Base-by-base conservation (phyloP, 495 filamentous ascomycete species). In the Neurospora sp. region DNA sequence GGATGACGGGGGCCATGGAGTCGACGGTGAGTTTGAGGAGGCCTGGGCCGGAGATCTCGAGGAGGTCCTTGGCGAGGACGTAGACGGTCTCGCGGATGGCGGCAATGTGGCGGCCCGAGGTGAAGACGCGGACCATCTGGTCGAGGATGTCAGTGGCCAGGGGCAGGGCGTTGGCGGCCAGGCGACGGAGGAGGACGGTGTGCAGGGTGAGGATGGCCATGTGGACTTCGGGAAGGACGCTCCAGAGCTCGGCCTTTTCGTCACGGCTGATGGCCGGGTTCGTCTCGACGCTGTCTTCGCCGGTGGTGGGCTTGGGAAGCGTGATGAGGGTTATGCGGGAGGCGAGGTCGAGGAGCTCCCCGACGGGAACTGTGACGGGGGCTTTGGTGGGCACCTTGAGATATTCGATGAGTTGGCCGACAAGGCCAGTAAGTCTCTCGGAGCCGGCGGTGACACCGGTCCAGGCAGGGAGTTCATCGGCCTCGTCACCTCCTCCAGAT, bases 211-310 rank as follows among this genome's bases (percentile, higher is more conserved):
- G 82, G 42, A 88, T 87, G 15, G 91, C 88, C 43, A 88, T 79
- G 75, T 97, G 93, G 74, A 97, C 88, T 31, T 87, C 85, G 37
- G 94, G 93, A 7, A 97, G 82, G 39, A 89, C 86, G 34, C 84
- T 81, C 86, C 89, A 93, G 13, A 97, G 83, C 59, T 86, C 85
- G 74, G 95, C 92, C 73, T 90, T 88, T 80, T 97, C 94, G 66
- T 93, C 92, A 69, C 90, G 88, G 42, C 89, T 83, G 74, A 96
- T 89, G 77, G 92, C 89, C 28, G 87, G 83, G 72, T 93, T 93
- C 71, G 88, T 81, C 45, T 86, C 84, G 15, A 86, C 75, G 71
- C 71, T 78, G 73, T 76, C 81, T 39, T 84, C 77, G 62, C 77
- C 77, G 4, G 80, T 83, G 39, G 75, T 78, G 15, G 82, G 77